Percentiles rank a stretch among this genome's conserved stretches.
Evolutionary conservation across 2,329 filamentous ascomycete genomes (phyloP).

Genomic region (Apiospora rasikravindrae): DNA sequence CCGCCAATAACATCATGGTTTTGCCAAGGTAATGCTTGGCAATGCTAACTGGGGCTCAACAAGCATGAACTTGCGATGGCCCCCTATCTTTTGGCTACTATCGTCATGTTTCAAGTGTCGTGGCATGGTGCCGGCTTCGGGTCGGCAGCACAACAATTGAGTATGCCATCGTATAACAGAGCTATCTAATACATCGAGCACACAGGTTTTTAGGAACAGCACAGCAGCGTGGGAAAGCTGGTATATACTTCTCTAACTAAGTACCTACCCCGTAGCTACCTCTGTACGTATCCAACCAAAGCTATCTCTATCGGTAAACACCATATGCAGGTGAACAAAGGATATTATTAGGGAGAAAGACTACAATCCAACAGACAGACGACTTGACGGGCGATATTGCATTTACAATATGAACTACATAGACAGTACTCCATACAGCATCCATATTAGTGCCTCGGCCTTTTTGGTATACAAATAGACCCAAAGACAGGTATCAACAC

Average conservation of each 20-base stretch:
- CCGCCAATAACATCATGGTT: neutral
- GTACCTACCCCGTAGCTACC: neutral
- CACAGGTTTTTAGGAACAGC: no score
- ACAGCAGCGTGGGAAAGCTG: neutral
- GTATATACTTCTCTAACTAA: neutral
- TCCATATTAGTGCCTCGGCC: neutral
- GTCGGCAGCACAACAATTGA: neutral
- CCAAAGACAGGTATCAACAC: neutral
- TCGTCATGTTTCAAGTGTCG: neutral
- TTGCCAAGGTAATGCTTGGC: neutral
- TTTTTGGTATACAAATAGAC: neutral
- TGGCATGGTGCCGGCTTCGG: neutral
- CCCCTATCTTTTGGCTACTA: neutral
- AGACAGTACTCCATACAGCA: neutral
- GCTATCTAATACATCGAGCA: neutral
- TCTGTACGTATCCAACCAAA: neutral
- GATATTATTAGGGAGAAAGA: neutral
- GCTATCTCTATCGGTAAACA: neutral
- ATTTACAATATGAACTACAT: no score
- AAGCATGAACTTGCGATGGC: slow-evolving; percentile 10
- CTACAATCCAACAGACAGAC: no score
- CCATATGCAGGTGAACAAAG: neutral
- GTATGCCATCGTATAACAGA: neutral
- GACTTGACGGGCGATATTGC: neutral
- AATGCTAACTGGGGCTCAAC: neutral